These are phyloP conservation scores for Fomitopsis pulvina DNA, from an alignment of 768 basidiomycete species.

Conservation along the genomic window DNA sequence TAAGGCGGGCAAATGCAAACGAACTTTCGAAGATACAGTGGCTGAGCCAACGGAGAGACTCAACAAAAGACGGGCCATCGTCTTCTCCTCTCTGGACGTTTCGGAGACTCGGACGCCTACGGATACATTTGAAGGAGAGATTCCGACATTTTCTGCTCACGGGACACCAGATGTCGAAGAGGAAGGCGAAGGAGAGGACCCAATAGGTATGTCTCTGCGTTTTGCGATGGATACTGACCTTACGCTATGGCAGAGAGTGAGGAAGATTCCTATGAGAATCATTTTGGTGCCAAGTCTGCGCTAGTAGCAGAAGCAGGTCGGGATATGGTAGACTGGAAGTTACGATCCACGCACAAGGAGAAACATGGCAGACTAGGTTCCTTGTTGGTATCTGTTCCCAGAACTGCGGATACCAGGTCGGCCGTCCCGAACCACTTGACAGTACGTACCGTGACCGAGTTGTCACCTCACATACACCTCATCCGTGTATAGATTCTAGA, in stretches of 20 bases:
- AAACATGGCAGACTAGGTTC: constrained; percentile 54
- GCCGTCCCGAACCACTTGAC: not conserved
- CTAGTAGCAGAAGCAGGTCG: constrained; percentile 44
- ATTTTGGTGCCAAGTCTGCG: constrained; percentile 62
- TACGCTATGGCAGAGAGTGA: constrained; percentile 8
- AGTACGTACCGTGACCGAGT: not conserved
- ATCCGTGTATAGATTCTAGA: constrained; percentile 41
- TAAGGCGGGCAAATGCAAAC: constrained; percentile 55
- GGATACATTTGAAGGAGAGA: too few species aligned
- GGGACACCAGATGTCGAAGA: constrained; percentile 12
- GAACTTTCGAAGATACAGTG: constrained; percentile 28
- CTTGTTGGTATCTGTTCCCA: constrained; percentile 43
- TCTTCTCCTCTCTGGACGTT: too few species aligned
- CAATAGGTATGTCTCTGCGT: constrained; percentile 1
- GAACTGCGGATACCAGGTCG: constrained; percentile 17
- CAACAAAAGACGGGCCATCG: constrained; percentile 56
- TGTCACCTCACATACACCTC: not conserved
- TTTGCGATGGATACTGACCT: not conserved
- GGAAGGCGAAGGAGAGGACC: constrained; percentile 13
- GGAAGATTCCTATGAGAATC: constrained; percentile 56
- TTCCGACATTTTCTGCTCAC: constrained; percentile 15
- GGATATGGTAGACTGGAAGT: constrained; percentile 42
- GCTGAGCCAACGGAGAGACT: constrained; percentile 45
- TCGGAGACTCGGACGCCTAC: too few species aligned
- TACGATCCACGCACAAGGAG: constrained; percentile 50